These are phyloP conservation scores for Tricharina praecox DNA, from an alignment of 495 filamentous ascomycete species.

Conservation along the genomic window DNA sequence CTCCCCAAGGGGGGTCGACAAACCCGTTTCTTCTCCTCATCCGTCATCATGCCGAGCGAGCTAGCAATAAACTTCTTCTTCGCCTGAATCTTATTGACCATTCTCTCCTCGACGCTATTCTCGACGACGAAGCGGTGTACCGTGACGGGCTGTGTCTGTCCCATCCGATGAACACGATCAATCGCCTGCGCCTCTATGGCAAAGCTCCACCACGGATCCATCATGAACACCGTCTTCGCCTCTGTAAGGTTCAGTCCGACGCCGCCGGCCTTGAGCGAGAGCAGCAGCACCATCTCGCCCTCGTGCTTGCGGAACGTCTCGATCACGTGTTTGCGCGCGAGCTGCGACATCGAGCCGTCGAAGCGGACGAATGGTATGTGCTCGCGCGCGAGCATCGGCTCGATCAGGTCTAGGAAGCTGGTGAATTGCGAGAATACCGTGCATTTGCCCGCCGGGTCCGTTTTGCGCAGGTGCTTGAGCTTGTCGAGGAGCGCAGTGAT, in stretches of 20 bases:
- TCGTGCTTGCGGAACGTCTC: conserved; percentile 43
- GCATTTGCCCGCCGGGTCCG: conserved; percentile 55
- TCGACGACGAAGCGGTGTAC: conserved; percentile 77
- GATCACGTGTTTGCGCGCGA: conserved; percentile 59
- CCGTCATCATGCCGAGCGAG: conserved; percentile 78
- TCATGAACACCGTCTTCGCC: conserved; percentile 83
- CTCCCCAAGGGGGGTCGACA: conserved; percentile 21
- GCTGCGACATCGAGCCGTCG: conserved; percentile 80
- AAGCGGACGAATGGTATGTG: conserved; percentile 69
- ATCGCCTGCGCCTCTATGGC: conserved; percentile 95
- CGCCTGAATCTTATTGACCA: conserved; percentile 75
- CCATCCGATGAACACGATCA: conserved; percentile 97
- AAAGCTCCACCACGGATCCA: conserved; percentile 99
- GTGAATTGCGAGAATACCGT: conserved; percentile 96
- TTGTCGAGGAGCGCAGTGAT: conserved; percentile 61
- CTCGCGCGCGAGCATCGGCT: conserved; percentile 44
- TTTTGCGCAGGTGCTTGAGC: conserved; percentile 46
- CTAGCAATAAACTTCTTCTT: conserved; percentile 91
- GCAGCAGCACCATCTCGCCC: conserved; percentile 47
- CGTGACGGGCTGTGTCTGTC: conserved; percentile 69
- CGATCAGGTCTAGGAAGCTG: conserved; percentile 81
- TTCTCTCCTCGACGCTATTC: conserved; percentile 83
- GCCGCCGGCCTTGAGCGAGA: conserved; percentile 79
- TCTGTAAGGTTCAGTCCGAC: conserved; percentile 85
- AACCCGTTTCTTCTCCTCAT: conserved; percentile 82